Evolutionary conservation across 208 protist genomes (phyloP).

Genomic region (Trypanosoma avium): DNA sequence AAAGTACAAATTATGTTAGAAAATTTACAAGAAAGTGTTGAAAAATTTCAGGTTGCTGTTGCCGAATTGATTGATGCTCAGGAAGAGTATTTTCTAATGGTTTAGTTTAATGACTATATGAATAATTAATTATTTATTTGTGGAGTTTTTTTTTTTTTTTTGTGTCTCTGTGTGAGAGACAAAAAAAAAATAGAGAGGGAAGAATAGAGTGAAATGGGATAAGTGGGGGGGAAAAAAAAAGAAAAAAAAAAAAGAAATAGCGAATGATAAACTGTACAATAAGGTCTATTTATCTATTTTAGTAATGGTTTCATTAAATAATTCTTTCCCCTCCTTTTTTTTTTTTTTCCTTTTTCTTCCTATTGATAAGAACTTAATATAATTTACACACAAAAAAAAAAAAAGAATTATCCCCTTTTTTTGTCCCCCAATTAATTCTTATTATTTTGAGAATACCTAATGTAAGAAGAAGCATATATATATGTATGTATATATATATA

Average conservation of each 20-base stretch:
- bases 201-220: too few relatives aligned
- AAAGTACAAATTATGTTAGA: constrained; percentile 41
- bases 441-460: too few relatives aligned
- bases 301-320: not conserved
- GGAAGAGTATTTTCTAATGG: constrained; percentile 64
- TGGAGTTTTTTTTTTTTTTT: not conserved
- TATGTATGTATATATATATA: too few relatives aligned
- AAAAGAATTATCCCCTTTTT: too few relatives aligned
- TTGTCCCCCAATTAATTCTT: too few relatives aligned
- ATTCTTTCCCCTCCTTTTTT: not conserved
- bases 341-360: not conserved
- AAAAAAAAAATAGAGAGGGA: not conserved
- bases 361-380: not conserved
- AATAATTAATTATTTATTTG: too few relatives aligned
- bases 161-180: not conserved
- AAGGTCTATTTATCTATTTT: not conserved
- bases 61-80: constrained; percentile 77
- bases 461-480: too few relatives aligned
- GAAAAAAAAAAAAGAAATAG: not conserved
- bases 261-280: too few relatives aligned
- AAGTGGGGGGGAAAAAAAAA: not conserved
- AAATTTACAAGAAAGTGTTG: constrained; percentile 51
- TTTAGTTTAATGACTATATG: too few relatives aligned
- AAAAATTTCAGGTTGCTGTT: constrained; percentile 75
- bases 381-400: too few relatives aligned